Evolutionary conservation across 1,139 yeast genomes (phyloP).

Genomic region (Debaryomyces udenii): DNA sequence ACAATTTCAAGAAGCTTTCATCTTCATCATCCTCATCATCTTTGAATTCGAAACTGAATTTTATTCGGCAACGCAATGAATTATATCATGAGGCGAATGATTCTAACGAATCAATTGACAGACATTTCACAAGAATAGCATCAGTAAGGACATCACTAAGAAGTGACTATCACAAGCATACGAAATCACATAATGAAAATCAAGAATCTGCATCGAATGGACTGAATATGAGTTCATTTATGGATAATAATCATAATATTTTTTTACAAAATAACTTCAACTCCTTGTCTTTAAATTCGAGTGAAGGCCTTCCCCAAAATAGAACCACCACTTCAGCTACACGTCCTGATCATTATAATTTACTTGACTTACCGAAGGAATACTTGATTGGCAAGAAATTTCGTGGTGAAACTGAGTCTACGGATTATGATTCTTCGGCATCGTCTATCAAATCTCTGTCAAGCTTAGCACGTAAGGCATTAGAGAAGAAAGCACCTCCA

Average conservation of each 20-base stretch:
- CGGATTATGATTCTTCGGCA: slow-evolving; percentile 4
- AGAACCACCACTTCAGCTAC: not conserved
- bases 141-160: slow-evolving; percentile 41
- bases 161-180: slow-evolving; percentile 42
- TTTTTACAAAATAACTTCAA: slow-evolving; percentile 19
- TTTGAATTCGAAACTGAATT: slow-evolving; percentile 9
- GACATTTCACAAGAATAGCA: slow-evolving; percentile 36
- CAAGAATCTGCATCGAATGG: slow-evolving; percentile 8
- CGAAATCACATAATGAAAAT: slow-evolving; percentile 32
- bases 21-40: slow-evolving; percentile 13
- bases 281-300: not conserved
- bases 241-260: slow-evolving; percentile 26
- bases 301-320: not conserved
- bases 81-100: slow-evolving; percentile 13
- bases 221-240: slow-evolving; percentile 12
- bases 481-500: slow-evolving; percentile 44
- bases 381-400: slow-evolving; percentile 26
- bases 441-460: slow-evolving; percentile 10
- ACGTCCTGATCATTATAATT: slow-evolving; percentile 16
- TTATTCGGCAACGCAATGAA: slow-evolving; percentile 7
- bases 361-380: slow-evolving; percentile 41
- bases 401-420: slow-evolving; percentile 10
- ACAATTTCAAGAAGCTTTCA: not conserved
- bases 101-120: slow-evolving; percentile 30
- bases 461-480: slow-evolving; percentile 19